Evolutionary conservation across 495 filamentous ascomycete species (phyloP).

Genomic region (Haplographium delicatum): DNA sequence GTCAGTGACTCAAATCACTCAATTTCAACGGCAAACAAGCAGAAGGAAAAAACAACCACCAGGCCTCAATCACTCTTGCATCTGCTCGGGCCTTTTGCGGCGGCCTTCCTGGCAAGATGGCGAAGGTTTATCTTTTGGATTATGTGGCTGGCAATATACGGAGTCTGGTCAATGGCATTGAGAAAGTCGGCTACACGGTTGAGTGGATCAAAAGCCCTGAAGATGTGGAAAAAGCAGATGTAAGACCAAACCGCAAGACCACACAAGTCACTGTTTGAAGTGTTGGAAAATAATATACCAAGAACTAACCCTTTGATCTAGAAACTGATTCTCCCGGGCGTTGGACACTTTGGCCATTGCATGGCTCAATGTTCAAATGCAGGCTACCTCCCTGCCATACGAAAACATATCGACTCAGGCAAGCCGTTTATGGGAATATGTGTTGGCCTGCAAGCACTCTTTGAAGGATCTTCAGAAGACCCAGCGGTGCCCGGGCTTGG

Average conservation of each 20-base stretch:
- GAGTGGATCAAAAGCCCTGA: constrained; percentile 85
- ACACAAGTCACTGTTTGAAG: too few relatives aligned
- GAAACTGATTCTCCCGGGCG: constrained; percentile 90
- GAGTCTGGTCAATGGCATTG: constrained; percentile 93
- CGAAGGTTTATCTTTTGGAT: constrained; percentile 87
- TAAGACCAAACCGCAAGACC: too few relatives aligned
- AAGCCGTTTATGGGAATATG: constrained; percentile 99
- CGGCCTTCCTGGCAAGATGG: constrained; percentile 54
- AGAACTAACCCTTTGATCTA: constrained; percentile 25
- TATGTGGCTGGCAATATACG: constrained; percentile 79
- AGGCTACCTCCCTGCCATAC: constrained; percentile 76
- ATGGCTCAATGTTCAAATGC: constrained; percentile 72
- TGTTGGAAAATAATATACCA: too few relatives aligned
- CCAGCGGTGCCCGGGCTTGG: constrained; percentile 64
- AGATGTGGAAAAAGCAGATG: constrained; percentile 80
- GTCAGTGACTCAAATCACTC: too few relatives aligned
- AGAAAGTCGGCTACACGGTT: constrained; percentile 85
- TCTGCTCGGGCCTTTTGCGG: too few relatives aligned
- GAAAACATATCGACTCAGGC: constrained; percentile 71
- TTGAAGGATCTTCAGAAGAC: constrained; percentile 77
- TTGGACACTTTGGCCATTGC: constrained; percentile 97
- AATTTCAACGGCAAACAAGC: too few relatives aligned
- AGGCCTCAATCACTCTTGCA: too few relatives aligned
- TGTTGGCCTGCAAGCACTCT: constrained; percentile 88
- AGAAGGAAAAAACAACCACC: too few relatives aligned